These are phyloP conservation scores for Debaryomyces fabryi DNA, from an alignment of 1,139 yeast species.

Conservation along the genomic window DNA sequence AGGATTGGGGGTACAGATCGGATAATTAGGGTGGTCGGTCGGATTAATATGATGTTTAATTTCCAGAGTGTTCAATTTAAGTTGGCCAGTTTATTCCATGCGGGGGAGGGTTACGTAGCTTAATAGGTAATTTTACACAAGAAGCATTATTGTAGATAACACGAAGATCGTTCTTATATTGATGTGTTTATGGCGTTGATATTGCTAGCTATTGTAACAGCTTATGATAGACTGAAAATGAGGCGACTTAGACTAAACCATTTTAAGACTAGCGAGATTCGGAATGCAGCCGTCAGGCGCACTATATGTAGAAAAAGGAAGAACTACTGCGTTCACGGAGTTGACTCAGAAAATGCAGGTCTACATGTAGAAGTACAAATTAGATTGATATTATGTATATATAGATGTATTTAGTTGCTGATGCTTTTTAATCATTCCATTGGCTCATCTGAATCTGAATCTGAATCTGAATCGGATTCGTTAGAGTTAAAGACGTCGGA, in stretches of 20 bases:
- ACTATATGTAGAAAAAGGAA: too few species aligned
- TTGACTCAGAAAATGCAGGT: not conserved
- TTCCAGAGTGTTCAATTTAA: not conserved
- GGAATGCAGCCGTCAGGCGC: not conserved
- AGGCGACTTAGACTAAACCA: not conserved
- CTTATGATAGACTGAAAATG: not conserved
- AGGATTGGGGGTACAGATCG: not conserved
- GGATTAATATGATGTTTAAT: not conserved
- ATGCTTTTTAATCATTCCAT: slow-evolving; percentile 5
- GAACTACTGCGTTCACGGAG: not conserved
- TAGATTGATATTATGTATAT: not conserved
- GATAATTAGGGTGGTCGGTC: not conserved
- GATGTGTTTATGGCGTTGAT: not conserved
- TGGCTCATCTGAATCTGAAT: slow-evolving; percentile 15
- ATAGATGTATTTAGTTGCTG: not conserved
- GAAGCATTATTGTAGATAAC: not conserved
- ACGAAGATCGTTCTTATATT: not conserved
- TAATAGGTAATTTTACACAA: not conserved
- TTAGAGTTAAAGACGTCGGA: slow-evolving; percentile 17
- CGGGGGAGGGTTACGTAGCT: not conserved
- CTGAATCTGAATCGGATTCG: slow-evolving; percentile 12
- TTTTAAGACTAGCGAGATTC: not conserved
- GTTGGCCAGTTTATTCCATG: too few species aligned
- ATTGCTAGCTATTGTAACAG: not conserved
- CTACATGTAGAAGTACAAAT: not conserved